Percentiles rank a stretch among this genome's conserved stretches.
Evolutionary conservation across 2,329 filamentous ascomycete genomes (phyloP).

Genomic region (Colletotrichum simmondsii): DNA sequence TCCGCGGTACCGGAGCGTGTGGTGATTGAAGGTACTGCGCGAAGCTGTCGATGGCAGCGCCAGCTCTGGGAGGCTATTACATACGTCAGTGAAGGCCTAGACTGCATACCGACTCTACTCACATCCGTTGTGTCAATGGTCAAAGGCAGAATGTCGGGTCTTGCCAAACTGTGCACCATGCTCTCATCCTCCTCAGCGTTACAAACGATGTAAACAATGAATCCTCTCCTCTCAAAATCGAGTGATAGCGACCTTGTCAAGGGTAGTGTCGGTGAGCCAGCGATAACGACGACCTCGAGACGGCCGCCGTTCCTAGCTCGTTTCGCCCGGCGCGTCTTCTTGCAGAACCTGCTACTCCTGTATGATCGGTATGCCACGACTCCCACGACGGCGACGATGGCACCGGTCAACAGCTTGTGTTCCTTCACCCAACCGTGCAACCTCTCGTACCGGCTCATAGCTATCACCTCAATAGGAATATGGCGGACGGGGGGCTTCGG

Average conservation of each 20-base stretch:
- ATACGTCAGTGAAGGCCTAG: conserved; percentile 12
- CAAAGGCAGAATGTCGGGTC: conserved; percentile 84
- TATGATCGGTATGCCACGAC: conserved; percentile 68
- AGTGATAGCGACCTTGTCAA: conserved; percentile 84
- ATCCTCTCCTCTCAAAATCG: conserved; percentile 90
- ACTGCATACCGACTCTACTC: conserved; percentile 45
- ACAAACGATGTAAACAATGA: conserved; percentile 92
- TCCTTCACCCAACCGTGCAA: conserved; percentile 77
- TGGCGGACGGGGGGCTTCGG: conserved; percentile 60
- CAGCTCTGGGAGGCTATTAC: conserved; percentile 72
- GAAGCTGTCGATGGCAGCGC: conserved; percentile 77
- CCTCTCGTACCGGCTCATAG: conserved; percentile 57
- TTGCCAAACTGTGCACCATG: conserved; percentile 78
- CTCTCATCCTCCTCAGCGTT: conserved; percentile 87
- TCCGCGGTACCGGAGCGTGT: conserved; percentile 80
- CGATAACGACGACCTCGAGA: conserved; percentile 87
- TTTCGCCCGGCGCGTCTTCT: conserved; percentile 78
- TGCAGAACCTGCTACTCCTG: conserved; percentile 64
- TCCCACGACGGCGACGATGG: conserved; percentile 76
- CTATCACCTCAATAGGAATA: conserved; percentile 45
- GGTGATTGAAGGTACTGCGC: conserved; percentile 77
- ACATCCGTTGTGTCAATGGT: conserved; percentile 86
- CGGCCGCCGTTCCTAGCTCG: conserved; percentile 85
- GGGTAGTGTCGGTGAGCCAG: conserved; percentile 86
- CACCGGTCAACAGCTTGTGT: conserved; percentile 79